Conservation (phyloP, 2,329 filamentous ascomycete genomes). For the Phyllosticta citrichinensis region DNA sequence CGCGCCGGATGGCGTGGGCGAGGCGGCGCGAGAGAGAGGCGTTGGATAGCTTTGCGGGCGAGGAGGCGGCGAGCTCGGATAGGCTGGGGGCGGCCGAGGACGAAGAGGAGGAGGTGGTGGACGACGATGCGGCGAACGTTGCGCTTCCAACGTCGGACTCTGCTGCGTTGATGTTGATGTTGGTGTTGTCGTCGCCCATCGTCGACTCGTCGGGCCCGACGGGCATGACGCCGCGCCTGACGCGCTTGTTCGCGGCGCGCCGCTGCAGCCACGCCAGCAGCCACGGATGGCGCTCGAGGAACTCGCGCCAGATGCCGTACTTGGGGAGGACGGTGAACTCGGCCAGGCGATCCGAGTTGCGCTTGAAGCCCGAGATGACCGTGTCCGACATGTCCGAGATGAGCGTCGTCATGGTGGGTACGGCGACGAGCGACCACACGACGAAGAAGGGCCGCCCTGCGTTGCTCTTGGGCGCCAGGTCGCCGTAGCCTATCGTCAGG, state of each 20-base stretch:
- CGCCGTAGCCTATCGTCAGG: conserved; percentile 80
- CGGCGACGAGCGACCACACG: conserved; percentile 78
- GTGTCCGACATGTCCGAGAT: conserved; percentile 47
- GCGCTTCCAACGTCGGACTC: conserved; percentile 1
- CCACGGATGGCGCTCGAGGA: conserved; percentile 39
- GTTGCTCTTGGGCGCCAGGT: conserved; percentile 66
- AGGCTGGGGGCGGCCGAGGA: conserved; percentile 20
- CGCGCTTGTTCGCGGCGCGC: conserved; percentile 25
- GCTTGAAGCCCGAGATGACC: conserved; percentile 57
- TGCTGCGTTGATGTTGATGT: not conserved
- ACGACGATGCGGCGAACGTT: not conserved
- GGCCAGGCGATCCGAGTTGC: conserved; percentile 49
- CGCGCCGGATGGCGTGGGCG: conserved; percentile 58
- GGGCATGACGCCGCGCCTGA: conserved; percentile 33
- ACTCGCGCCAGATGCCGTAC: conserved; percentile 43
- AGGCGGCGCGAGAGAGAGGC: conserved; percentile 52
- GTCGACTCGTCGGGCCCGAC: conserved; percentile 9
- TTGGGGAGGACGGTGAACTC: conserved; percentile 59
- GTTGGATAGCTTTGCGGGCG: conserved; percentile 24
- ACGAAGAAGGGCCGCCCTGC: conserved; percentile 79
- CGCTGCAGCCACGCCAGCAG: conserved; percentile 26
- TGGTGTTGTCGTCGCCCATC: not conserved
- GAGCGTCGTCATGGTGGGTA: conserved; percentile 81
- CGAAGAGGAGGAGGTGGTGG: not conserved
- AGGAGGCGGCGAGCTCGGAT: conserved; percentile 33